Base-by-base conservation (phyloP, 805 yeast genomes). In the Metschnikowia vanudenii region DNA sequence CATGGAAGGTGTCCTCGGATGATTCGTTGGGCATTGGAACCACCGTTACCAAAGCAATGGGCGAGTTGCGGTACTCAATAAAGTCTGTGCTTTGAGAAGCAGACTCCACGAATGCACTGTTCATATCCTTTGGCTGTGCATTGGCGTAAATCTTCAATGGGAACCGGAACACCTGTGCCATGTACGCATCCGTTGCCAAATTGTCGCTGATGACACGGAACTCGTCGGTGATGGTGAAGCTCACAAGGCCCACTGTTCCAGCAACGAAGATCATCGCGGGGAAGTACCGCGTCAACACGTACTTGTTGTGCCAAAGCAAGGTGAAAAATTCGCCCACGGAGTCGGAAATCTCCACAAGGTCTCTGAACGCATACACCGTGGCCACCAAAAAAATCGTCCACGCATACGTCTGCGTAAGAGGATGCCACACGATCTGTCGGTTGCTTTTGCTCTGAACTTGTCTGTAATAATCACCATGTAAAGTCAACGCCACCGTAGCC, bases 31-130 rank as follows among this genome's bases (percentile, higher is more conserved):
- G 50, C 49, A 64, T 55, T n/a, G 75, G 69, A 37, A 71, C 73
- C 37, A 76, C 68, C 0, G 83, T 74, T 26, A 77, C 69, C 31
- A 82, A 68, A 0, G 90, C 89, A 59, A 87, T 81, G 14, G 94
- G 91, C 0, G 82, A 70, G n/a, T 78, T 78, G 58, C 91, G 78
- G 66, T 85, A 86, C 14, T 78, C 60, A 22, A 85, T 72, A 33
- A 83, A 58, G 41, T 76, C 78, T 1, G 88, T 71, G 53, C 82
- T 78, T 13, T 72, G 68, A 1, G 53, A 46, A 17, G 77, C 76
- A 17, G 55, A 56, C 51, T 41, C 58, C 55, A 55, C 68, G 53
- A 64, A 72, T 47, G 48, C 60, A 24, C 59, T 54, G 42, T 54
- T 47, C 37, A 50, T 51, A 32, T 58, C 55, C 28, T 56, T 59